These are phyloP conservation scores for Suhomyces guaymorum DNA, from an alignment of 1,139 yeast genomes.

Conservation along the genomic window DNA sequence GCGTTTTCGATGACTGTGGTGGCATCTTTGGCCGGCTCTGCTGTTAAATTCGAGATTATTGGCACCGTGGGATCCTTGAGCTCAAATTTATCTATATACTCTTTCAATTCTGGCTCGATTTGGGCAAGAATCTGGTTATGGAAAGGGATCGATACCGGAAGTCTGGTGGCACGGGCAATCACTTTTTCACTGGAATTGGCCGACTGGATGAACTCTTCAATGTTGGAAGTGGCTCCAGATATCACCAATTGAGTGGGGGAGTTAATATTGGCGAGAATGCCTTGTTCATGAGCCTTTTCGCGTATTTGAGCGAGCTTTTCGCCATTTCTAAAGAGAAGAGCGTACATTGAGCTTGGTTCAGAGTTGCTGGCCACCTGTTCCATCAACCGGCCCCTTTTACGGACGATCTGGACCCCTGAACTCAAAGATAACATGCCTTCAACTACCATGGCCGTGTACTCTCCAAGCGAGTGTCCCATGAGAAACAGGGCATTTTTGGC, in stretches of 20 bases:
- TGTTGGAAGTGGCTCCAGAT: slow-evolving; percentile 36
- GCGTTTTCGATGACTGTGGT: slow-evolving; percentile 27
- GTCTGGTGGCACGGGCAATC: slow-evolving; percentile 27
- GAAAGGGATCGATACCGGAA: slow-evolving; percentile 58
- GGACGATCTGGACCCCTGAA: slow-evolving; percentile 50
- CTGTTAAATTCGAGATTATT: slow-evolving; percentile 31
- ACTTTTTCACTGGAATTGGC: slow-evolving; percentile 14
- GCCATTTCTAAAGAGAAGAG: slow-evolving; percentile 29
- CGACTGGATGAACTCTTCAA: slow-evolving; percentile 21
- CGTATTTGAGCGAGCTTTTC: slow-evolving; percentile 21
- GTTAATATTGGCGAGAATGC: slow-evolving; percentile 46
- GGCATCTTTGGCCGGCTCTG: slow-evolving; percentile 20
- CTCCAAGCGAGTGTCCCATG: slow-evolving; percentile 64
- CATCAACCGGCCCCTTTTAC: slow-evolving; percentile 55
- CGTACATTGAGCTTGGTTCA: slow-evolving; percentile 37
- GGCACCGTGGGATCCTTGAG: slow-evolving; percentile 17
- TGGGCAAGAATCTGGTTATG: slow-evolving; percentile 43
- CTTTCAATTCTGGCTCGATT: slow-evolving; percentile 35
- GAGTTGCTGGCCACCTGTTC: slow-evolving; percentile 22
- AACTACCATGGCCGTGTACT: slow-evolving; percentile 51
- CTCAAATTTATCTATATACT: slow-evolving; percentile 16
- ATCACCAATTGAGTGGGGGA: slow-evolving; percentile 44
- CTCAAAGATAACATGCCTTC: slow-evolving; percentile 41
- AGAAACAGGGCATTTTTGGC: slow-evolving; percentile 26
- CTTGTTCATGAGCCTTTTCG: slow-evolving; percentile 19